These are phyloP conservation scores for Picochlorum sp. DNA, from an alignment of 139 green algal genomes.

Conservation along the genomic window DNA sequence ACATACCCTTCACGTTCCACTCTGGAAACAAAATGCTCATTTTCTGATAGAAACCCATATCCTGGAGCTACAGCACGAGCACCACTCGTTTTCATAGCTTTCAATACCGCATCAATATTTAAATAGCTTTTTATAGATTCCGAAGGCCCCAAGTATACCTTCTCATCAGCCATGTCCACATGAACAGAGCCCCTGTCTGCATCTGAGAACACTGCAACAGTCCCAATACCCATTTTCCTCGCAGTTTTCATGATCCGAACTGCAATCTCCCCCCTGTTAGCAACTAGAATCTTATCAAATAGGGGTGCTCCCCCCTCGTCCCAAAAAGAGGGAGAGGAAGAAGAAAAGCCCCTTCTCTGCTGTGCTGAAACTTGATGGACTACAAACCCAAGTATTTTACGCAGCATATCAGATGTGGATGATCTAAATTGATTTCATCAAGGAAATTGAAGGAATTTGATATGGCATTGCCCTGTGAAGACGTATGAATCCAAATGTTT, in stretches of 20 bases:
- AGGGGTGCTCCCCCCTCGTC: conserved; percentile 1
- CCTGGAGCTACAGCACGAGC: conserved; percentile 69
- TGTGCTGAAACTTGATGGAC: conserved; percentile 10
- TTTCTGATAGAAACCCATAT: conserved; percentile 81
- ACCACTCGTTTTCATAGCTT: conserved; percentile 41
- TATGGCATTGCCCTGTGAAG: no score
- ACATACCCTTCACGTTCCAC: conserved; percentile 43
- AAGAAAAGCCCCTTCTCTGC: neutral
- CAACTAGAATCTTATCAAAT: conserved; percentile 65
- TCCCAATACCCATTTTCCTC: conserved; percentile 64
- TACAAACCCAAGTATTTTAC: neutral
- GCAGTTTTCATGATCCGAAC: conserved; percentile 74
- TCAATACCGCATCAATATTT: conserved; percentile 49
- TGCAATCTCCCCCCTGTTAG: conserved; percentile 88
- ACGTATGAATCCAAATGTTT: no score
- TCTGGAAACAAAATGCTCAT: conserved; percentile 53
- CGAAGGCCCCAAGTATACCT: conserved; percentile 61
- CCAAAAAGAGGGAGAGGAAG: neutral
- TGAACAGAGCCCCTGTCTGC: conserved; percentile 52
- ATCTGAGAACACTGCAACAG: conserved; percentile 74
- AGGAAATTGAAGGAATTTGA: no score
- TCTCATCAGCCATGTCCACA: conserved; percentile 54
- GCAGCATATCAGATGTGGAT: neutral
- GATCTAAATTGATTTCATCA: conserved; percentile 1
- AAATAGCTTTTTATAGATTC: conserved; percentile 70